phyloP scores from a whole-genome alignment of 1,139 yeast species.

The Candida sp. region DNA sequence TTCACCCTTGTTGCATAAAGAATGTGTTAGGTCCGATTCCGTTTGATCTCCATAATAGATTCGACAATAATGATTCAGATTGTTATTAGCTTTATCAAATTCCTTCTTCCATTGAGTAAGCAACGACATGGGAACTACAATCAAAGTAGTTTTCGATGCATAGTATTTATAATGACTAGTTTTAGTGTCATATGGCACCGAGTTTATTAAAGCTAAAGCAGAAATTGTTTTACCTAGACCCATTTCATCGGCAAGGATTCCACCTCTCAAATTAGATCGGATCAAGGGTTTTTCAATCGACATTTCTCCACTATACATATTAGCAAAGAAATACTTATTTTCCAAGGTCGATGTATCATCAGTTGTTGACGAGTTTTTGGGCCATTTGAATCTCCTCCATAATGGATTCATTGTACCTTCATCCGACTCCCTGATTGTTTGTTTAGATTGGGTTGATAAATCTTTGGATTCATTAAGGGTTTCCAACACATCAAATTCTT shows the following conservation, averaged over 20 bases:
- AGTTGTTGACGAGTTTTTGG: constrained; percentile 29
- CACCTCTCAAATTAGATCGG: constrained; percentile 64
- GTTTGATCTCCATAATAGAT: constrained; percentile 75
- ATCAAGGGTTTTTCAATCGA: constrained; percentile 64
- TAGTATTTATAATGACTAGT: constrained; percentile 27
- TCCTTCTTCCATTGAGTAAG: constrained; percentile 91
- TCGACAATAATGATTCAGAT: constrained; percentile 39
- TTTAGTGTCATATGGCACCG: constrained; percentile 50
- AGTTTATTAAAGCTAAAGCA: constrained; percentile 67
- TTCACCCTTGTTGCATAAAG: constrained; percentile 34
- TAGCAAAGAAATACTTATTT: constrained; percentile 60
- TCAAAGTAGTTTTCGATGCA: constrained; percentile 71
- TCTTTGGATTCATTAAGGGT: constrained; percentile 20
- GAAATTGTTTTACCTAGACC: constrained; percentile 94
- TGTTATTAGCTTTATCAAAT: constrained; percentile 55
- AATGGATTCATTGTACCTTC: constrained; percentile 77
- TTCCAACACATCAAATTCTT: constrained; percentile 44
- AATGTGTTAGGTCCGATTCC: constrained; percentile 40
- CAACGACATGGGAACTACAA: constrained; percentile 90
- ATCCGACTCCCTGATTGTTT: constrained; percentile 11
- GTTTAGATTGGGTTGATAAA: constrained; percentile 28
- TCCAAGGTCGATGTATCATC: constrained; percentile 3
- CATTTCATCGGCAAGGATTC: constrained; percentile 97
- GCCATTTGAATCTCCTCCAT: constrained; percentile 84
- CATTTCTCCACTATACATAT: constrained; percentile 80